Conservation (phyloP, 306 rosid species). For the Prunus salicina region DNA sequence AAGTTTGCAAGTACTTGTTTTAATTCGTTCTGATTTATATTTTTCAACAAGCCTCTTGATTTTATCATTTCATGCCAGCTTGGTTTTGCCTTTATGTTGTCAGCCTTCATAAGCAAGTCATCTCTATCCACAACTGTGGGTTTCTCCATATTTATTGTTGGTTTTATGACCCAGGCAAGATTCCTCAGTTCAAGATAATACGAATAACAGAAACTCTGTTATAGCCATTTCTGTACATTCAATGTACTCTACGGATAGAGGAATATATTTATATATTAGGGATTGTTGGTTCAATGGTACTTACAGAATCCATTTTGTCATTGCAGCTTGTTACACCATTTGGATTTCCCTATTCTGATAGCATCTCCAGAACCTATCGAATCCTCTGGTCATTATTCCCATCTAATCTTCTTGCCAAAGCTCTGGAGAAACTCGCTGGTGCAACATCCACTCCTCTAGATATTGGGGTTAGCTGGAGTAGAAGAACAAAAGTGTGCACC, state of each 20-base stretch:
- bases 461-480: conserved; percentile 74
- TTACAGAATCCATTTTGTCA: conserved; percentile 22
- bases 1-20: conserved; percentile 8
- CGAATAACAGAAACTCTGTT: no score
- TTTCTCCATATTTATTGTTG: conserved; percentile 70
- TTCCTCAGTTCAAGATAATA: conserved; percentile 1
- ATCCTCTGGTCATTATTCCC: conserved; percentile 76
- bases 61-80: conserved; percentile 43
- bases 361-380: conserved; percentile 24
- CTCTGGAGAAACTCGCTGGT: conserved; percentile 48
- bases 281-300: conserved; percentile 16
- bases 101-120: conserved; percentile 79
- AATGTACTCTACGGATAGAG: no score
- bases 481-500: conserved; percentile 54
- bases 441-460: conserved; percentile 67
- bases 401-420: conserved; percentile 79
- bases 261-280: neutral
- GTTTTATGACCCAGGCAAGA: conserved; percentile 85
- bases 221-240: no score
- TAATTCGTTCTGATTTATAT: conserved; percentile 12
- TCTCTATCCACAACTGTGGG: conserved; percentile 85
- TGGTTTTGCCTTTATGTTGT: conserved; percentile 82
- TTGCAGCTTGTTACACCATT: conserved; percentile 56
- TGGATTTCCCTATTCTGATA: conserved; percentile 50
- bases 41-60: neutral